Base-by-base conservation (phyloP, 2,329 filamentous ascomycete genomes). In the Penicillium decumbens region DNA sequence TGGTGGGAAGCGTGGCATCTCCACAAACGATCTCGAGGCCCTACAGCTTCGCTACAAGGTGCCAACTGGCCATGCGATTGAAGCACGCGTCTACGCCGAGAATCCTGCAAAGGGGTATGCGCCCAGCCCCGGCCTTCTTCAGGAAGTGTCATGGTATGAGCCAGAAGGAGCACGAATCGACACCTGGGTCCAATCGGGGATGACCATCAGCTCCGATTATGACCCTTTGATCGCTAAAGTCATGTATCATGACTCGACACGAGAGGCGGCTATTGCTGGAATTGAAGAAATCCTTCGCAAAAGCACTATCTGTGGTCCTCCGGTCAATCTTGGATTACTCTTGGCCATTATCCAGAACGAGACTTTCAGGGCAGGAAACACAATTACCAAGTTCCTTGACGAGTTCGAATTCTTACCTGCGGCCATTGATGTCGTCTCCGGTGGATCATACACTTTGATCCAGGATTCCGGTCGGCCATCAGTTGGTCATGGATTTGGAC, bases 391-490 rank as follows among this genome's bases (percentile, higher is more conserved):
- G 41, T 83, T 81, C 51, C 64, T 85, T 6, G 60, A 75, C 5
- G 62, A 60, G 10, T 82, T 83, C 60, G 55, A 72, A 1, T 83
- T 75, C 51, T 59, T 5, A 4, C 33, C 33, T 18, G 60, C 69
- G 37, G 80, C 74, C 0, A 78, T 84, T 28, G 79, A 84, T 53
- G 74, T 84, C 1, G 58, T 83, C 9, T 75, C 74, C 20, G 74
- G 75, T 4, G 81, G 81, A 6, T 75, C 78, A 0, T 81, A 80
- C 53, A 83, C 81, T 0, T 66, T 80, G 1, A 71, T 85, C 1
- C 78, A 84, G 62, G 81, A 85, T 52, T 75, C 80, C 0, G 81
- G 77, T 0, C 69, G 82, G n/a, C 75, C 77, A 3, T 73, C 71
- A 0, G 72, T 82, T 2, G 80, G 80, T 1, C 76, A 77, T 58